These are phyloP conservation scores for Cutaneotrichosporon spelunceum DNA, from an alignment of 1,284 basidiomycete species.

Conservation along the genomic window DNA sequence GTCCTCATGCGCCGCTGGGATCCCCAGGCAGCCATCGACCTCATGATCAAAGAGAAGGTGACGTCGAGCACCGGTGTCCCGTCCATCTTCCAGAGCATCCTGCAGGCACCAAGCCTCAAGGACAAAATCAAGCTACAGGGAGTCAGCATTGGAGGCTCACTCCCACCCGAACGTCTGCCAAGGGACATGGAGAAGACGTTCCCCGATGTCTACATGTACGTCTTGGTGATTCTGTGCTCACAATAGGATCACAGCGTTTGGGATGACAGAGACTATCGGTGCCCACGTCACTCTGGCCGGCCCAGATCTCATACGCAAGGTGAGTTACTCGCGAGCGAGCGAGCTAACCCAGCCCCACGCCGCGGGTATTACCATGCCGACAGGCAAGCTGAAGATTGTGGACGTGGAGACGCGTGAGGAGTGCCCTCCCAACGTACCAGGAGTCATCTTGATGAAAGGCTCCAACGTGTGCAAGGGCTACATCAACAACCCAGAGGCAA, in stretches of 20 bases:
- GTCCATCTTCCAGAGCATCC: slow-evolving; percentile 36
- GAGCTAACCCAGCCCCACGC: slow-evolving; percentile 24
- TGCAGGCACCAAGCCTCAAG: slow-evolving; percentile 35
- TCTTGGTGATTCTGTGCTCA: background rate
- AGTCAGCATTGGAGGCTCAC: slow-evolving; percentile 43
- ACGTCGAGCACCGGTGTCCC: slow-evolving; percentile 45
- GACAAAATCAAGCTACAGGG: slow-evolving; percentile 30
- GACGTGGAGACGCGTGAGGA: slow-evolving; percentile 30
- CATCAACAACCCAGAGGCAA: slow-evolving; percentile 37
- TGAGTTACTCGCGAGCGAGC: slow-evolving; percentile 10
- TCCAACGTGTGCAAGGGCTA: slow-evolving; percentile 47
- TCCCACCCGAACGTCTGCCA: slow-evolving; percentile 38
- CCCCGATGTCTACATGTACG: slow-evolving; percentile 20
- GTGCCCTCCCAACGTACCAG: slow-evolving; percentile 28
- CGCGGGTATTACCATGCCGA: background rate
- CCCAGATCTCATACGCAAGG: slow-evolving; percentile 20
- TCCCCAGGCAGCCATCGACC: slow-evolving; percentile 30
- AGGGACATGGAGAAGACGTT: slow-evolving; percentile 32
- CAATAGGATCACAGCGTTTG: slow-evolving; percentile 35
- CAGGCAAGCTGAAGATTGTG: slow-evolving; percentile 31
- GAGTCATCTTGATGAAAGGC: slow-evolving; percentile 37
- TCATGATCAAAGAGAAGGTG: slow-evolving; percentile 37
- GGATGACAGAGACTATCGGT: slow-evolving; percentile 48
- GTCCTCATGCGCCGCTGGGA: slow-evolving; percentile 40
- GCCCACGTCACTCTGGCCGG: slow-evolving; percentile 41